Evolutionary conservation across 2,329 filamentous ascomycete genomes (phyloP), one percentile per base, ranked within the genome.

Genomic region (Fusarium algeriense): DNA sequence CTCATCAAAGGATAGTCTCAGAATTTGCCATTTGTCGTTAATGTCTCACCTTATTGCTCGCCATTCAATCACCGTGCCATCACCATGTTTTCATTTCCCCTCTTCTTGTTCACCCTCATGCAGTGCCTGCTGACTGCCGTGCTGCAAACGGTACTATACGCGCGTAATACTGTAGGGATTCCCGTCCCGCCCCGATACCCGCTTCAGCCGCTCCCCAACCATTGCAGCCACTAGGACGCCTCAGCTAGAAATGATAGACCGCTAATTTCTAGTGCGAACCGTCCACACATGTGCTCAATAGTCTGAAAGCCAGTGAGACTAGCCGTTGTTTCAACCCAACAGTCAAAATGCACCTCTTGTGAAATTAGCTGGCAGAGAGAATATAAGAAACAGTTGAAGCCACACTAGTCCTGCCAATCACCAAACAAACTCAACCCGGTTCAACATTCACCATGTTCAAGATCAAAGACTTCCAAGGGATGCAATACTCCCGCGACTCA

Each of bases 401-500:
- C 48, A 52, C 48, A 52, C 26, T 52, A n/a, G 12, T 52, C 26
- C 48, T 52, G 48, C 32, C 48, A 52, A 52, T 32, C 26, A 44
- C 7, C 32, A 34, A 15, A 11, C 10, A 37, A 57, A 49, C 14
- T 20, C 30, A 14, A 3, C n/a, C 1, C n/a, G n/a, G n/a, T 6
- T 37, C n/a, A 6, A 34, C 17, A 12, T 14, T 41, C 59, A 68
- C 17, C 60, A 74, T 74, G 72, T 46, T 72, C 45, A 62, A 49
- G n/a, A 74, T 74, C 13, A 60, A 73, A 26, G 69, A 70, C n/a
- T 70, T 74, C 11, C 48, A 66, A 3, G 72, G 71, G 60, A 74
- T 74, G 72, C 72, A 74, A 65, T 74, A 74, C 57, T 60, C 71
- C 63, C 72, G 71, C 13, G 63, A 73, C 9, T 62, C 69, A 15